Conservation (phyloP, 225 moss, liverwort and hornwort species). For the Pseudisothecium myosuroides region DNA sequence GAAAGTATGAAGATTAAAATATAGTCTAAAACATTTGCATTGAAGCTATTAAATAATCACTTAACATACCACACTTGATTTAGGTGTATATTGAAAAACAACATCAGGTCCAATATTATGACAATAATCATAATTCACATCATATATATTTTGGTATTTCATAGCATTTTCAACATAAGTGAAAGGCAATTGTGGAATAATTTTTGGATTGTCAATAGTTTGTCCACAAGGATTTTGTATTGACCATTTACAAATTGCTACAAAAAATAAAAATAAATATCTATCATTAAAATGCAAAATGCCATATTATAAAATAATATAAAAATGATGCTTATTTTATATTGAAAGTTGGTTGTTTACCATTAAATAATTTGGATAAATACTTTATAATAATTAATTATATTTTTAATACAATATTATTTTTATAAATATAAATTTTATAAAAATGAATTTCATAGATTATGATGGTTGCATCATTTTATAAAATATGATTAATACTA, state of each 20-base stretch:
- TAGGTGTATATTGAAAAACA: slow-evolving; percentile 58
- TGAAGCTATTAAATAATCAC: too few species aligned
- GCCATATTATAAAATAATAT: too few species aligned
- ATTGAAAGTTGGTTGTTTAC: too few species aligned
- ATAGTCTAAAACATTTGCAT: not conserved
- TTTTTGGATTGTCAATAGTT: slow-evolving; percentile 47
- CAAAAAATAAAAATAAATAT: not conserved
- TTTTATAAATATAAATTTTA: not conserved
- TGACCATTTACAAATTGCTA: slow-evolving; percentile 59
- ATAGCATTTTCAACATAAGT: slow-evolving; percentile 42
- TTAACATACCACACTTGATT: slow-evolving; percentile 25
- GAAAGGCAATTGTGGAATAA: slow-evolving; percentile 67
- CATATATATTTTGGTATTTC: slow-evolving; percentile 38
- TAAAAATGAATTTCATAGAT: too few species aligned
- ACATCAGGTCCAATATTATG: slow-evolving; percentile 64
- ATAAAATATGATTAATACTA: too few species aligned
- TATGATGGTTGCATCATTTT: not conserved
- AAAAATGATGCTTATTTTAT: too few species aligned
- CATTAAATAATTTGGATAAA: not conserved
- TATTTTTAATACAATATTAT: too few species aligned
- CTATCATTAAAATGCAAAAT: too few species aligned
- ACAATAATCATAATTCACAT: slow-evolving; percentile 37
- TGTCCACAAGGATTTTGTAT: slow-evolving; percentile 51
- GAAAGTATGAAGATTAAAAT: too few species aligned
- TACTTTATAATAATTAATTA: too few species aligned